Percentiles rank a stretch among this genome's conserved stretches.
Conservation (phyloP, 1,284 basidiomycete species). For the Waitea zeae region DNA sequence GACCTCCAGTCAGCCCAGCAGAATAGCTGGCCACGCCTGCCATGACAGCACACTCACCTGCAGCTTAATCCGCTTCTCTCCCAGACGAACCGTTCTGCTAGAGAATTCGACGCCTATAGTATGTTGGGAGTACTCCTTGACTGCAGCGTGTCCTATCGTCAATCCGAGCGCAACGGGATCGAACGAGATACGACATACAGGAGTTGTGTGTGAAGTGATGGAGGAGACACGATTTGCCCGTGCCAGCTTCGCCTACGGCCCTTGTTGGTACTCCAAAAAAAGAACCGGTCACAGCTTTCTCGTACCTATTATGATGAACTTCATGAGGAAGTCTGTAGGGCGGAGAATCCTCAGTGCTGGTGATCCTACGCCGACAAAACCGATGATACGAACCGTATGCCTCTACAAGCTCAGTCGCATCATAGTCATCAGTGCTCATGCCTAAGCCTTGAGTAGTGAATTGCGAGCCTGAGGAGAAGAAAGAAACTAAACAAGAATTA, state of each 20-base stretch:
- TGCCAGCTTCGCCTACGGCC: slow-evolving; percentile 75
- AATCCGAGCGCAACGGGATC: slow-evolving; percentile 1
- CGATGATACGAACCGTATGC: slow-evolving; percentile 59
- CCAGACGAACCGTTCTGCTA: slow-evolving; percentile 74
- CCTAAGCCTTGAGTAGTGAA: too few relatives aligned
- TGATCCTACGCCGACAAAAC: background rate
- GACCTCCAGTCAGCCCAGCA: background rate
- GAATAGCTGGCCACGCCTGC: background rate
- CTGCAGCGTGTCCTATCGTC: slow-evolving; percentile 22
- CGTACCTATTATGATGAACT: slow-evolving; percentile 90
- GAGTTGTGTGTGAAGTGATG: slow-evolving; percentile 93
- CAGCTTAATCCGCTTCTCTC: slow-evolving; percentile 86
- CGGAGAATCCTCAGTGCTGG: slow-evolving; percentile 1
- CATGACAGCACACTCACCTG: slow-evolving; percentile 71
- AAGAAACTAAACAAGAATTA: too few relatives aligned
- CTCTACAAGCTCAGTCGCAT: slow-evolving; percentile 81
- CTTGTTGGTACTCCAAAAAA: slow-evolving; percentile 1
- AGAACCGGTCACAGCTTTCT: slow-evolving; percentile 3
- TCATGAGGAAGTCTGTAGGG: slow-evolving; percentile 81
- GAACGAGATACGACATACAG: slow-evolving; percentile 36
- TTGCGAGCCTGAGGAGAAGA: too few relatives aligned
- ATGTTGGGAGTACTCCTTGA: slow-evolving; percentile 93
- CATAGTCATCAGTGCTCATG: slow-evolving; percentile 56
- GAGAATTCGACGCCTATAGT: slow-evolving; percentile 97
- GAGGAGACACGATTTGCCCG: slow-evolving; percentile 90